phyloP scores from a whole-genome alignment of 352 stramenopile species.

The Globisporangium ultimum region DNA sequence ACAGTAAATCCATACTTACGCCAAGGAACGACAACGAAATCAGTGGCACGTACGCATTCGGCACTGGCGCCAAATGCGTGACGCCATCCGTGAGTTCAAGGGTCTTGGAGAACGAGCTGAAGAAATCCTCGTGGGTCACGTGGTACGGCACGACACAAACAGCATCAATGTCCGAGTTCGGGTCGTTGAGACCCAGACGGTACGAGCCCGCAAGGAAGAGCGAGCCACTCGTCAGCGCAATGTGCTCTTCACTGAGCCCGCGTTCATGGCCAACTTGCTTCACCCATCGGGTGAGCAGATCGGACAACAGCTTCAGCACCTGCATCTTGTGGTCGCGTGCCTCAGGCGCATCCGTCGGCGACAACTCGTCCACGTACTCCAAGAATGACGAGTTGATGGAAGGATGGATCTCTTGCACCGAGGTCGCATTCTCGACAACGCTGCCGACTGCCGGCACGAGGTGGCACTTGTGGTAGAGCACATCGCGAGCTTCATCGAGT shows the following conservation, averaged over 20 bases:
- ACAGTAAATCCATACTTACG: slow-evolving; percentile 92
- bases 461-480: slow-evolving; percentile 84
- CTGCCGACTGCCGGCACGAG: slow-evolving; percentile 68
- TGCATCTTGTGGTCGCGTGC: slow-evolving; percentile 63
- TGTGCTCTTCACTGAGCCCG: slow-evolving; percentile 64
- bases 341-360: slow-evolving; percentile 42
- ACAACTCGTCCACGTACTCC: slow-evolving; percentile 48
- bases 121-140: slow-evolving; percentile 86
- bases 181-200: slow-evolving; percentile 77
- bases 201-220: slow-evolving; percentile 88
- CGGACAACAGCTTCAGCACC: slow-evolving; percentile 67
- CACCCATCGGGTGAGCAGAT: slow-evolving; percentile 71
- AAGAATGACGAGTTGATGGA: slow-evolving; percentile 43
- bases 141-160: slow-evolving; percentile 82
- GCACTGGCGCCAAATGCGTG: slow-evolving; percentile 74
- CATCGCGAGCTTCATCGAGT: slow-evolving; percentile 67
- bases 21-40: slow-evolving; percentile 89
- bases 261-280: slow-evolving; percentile 69
- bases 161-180: slow-evolving; percentile 78
- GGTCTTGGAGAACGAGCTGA: slow-evolving; percentile 65
- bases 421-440: slow-evolving; percentile 39
- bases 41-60: slow-evolving; percentile 91
- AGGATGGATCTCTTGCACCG: slow-evolving; percentile 25
- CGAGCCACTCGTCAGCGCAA: slow-evolving; percentile 68
- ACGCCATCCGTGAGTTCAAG: slow-evolving; percentile 65